Percentiles rank a stretch among this genome's conserved stretches.
These are phyloP conservation scores for Trichoderma lentiforme DNA, from an alignment of 2,329 filamentous ascomycete genomes.

Conservation along the genomic window DNA sequence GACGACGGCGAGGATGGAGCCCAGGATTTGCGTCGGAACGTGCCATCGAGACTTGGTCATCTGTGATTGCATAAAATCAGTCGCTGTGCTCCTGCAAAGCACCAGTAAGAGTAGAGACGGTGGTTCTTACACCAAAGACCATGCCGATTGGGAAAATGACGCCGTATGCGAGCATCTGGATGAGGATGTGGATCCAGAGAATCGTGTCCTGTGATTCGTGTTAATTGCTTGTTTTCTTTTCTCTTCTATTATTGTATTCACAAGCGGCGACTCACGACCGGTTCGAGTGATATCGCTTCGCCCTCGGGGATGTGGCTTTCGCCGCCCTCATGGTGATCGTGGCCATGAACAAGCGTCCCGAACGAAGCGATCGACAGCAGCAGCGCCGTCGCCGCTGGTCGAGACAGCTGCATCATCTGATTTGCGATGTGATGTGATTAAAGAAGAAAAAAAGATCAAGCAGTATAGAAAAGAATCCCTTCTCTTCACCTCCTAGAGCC, in stretches of 20 bases:
- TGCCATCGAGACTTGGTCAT: conserved; percentile 91
- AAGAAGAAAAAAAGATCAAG: background rate
- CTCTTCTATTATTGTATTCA: background rate
- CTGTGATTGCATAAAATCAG: conserved; percentile 40
- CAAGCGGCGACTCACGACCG: conserved; percentile 56
- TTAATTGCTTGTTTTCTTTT: conserved; percentile 31
- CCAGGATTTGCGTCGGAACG: conserved; percentile 78
- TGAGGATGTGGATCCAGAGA: conserved; percentile 90
- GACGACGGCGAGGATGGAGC: conserved; percentile 70
- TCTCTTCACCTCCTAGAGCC: background rate
- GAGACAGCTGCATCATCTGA: conserved; percentile 17
- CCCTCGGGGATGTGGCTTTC: conserved; percentile 63
- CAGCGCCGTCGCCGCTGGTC: conserved; percentile 15
- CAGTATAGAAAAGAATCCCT: background rate
- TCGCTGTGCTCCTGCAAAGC: background rate
- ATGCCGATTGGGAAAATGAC: conserved; percentile 92
- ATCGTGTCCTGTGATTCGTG: conserved; percentile 60
- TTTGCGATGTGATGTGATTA: background rate
- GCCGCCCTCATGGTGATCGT: conserved; percentile 47
- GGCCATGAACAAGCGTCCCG: conserved; percentile 31
- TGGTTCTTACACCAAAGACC: conserved; percentile 75
- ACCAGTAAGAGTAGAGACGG: background rate
- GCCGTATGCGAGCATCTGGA: conserved; percentile 85
- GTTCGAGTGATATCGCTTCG: conserved; percentile 65
- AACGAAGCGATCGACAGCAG: conserved; percentile 27